Conservation (phyloP, 2,329 filamentous ascomycete species). For the Trichoderma atroviride region DNA sequence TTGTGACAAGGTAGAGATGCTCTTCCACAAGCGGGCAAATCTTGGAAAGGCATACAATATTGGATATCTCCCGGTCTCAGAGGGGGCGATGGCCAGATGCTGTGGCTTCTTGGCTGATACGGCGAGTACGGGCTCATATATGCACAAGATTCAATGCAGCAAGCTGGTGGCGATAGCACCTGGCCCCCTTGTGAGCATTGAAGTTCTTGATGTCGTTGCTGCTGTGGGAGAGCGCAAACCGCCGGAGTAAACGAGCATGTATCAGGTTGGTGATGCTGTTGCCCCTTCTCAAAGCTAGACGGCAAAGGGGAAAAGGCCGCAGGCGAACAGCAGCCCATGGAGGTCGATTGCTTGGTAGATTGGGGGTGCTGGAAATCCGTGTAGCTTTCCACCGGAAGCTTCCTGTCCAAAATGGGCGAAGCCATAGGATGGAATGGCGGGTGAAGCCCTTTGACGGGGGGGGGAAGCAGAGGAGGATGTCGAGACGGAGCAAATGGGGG, state of each 20-base stretch:
- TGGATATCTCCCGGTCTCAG: slow-evolving; percentile 44
- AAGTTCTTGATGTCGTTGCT: not conserved
- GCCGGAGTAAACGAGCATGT: slow-evolving; percentile 30
- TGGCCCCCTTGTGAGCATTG: not conserved
- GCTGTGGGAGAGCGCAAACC: slow-evolving; percentile 18
- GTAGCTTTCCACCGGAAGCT: slow-evolving; percentile 38
- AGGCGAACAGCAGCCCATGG: slow-evolving; percentile 35
- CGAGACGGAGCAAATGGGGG: not conserved
- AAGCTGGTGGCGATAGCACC: slow-evolving; percentile 27
- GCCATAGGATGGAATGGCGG: slow-evolving; percentile 32
- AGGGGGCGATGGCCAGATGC: slow-evolving; percentile 44
- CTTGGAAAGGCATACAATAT: slow-evolving; percentile 39
- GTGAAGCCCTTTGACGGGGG: not conserved
- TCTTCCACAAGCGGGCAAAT: slow-evolving; percentile 37
- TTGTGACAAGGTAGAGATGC: slow-evolving; percentile 34
- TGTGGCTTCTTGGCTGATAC: slow-evolving; percentile 30
- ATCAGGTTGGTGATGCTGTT: slow-evolving; percentile 33
- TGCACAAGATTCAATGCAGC: slow-evolving; percentile 26
- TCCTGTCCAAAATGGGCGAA: slow-evolving; percentile 36
- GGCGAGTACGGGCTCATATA: slow-evolving; percentile 16
- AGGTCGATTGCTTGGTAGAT: slow-evolving; percentile 36
- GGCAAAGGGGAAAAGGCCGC: slow-evolving; percentile 34
- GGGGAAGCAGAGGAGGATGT: not conserved
- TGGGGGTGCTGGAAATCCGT: slow-evolving; percentile 35
- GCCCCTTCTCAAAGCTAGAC: slow-evolving; percentile 29